Base-by-base conservation (phyloP, 768 basidiomycete species). In the Mrakia hoshinonis region DNA sequence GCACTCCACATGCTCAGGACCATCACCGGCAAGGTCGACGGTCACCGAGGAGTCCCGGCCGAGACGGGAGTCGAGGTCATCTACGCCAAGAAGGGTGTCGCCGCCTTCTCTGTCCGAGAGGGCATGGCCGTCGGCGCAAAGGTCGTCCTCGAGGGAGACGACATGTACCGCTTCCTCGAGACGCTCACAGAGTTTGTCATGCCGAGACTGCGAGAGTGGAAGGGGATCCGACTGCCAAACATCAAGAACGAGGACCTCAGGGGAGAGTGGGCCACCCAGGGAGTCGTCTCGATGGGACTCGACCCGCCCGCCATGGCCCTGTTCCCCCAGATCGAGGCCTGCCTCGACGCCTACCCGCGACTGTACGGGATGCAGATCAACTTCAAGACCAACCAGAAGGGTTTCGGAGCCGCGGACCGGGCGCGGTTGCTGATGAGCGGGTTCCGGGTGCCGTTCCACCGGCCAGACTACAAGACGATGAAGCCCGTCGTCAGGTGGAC, bases 251-350 rank as follows among this genome's bases (percentile, higher is more conserved):
- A 87, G 74, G 89, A 87, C 1, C 87, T 91, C 1, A 87, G 85
- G 68, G 86, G 4, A 18, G 70, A 67, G 47, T 26, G n/a, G 18
- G 24, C 87, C 0, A 89, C 91, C 1, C 84, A 89, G 0, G 94
- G 96, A 64, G 91, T 95, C 24, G 90, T 97, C 64, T 86, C 87
- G 3, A 88, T 98, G 75, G 95, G 95, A 61, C 83, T 99, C 3
- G 86, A 89, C 0, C 87, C 91, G 0, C 80, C 82, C 4, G 92
- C 94, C 0, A 88, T 99, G 85, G 87, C 84, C 9, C 84, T 94
- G 75, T 99, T 97, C 83, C 95, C 95, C 1, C 91, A 95, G 81
- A 89, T 98, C 69, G 95, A 98, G 81, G 88, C 92, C 79, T 96
- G 96, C 78, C 80, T 89, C 52, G 94, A 97, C 77, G 81, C 89